These are phyloP conservation scores for Wickerhamomyces sp. DNA, from an alignment of 1,139 yeast genomes.

Conservation along the genomic window DNA sequence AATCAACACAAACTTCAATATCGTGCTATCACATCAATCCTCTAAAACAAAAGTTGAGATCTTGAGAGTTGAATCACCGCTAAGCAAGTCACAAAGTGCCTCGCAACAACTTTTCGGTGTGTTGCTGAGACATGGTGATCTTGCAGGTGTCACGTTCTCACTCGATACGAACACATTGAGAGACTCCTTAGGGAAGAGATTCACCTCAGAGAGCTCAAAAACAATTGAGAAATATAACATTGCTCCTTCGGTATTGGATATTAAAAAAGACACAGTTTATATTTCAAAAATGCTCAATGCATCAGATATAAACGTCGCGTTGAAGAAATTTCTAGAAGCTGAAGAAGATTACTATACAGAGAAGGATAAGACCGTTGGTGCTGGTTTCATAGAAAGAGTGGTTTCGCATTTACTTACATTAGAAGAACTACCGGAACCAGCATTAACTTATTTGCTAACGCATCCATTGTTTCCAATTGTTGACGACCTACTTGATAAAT, in stretches of 20 bases:
- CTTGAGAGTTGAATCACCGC: slow-evolving; percentile 7
- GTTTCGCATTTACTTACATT: slow-evolving; percentile 38
- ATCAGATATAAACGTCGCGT: slow-evolving; percentile 23
- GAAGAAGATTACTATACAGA: slow-evolving; percentile 51
- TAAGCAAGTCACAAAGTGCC: slow-evolving; percentile 2
- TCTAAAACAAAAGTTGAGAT: slow-evolving; percentile 16
- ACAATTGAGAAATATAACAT: slow-evolving; percentile 20
- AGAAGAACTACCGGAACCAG: slow-evolving; percentile 33
- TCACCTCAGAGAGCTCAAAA: slow-evolving; percentile 24
- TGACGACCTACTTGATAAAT: slow-evolving; percentile 45
- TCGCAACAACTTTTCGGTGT: slow-evolving; percentile 14
- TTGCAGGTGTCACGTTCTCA: slow-evolving; percentile 39
- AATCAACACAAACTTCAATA: slow-evolving; percentile 37
- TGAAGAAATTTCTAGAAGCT: slow-evolving; percentile 27
- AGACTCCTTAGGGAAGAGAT: slow-evolving; percentile 69
- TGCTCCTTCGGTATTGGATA: slow-evolving; percentile 20
- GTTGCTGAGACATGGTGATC: slow-evolving; percentile 16
- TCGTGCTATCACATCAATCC: slow-evolving; percentile 31
- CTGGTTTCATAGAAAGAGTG: slow-evolving; percentile 46
- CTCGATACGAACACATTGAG: slow-evolving; percentile 67
- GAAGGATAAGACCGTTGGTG: slow-evolving; percentile 63
- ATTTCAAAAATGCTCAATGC: slow-evolving; percentile 23
- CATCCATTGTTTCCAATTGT: slow-evolving; percentile 81
- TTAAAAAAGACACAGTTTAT: slow-evolving; percentile 21
- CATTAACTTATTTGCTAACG: slow-evolving; percentile 70